Evolutionary conservation across 73 alveolate genomes (phyloP).

Genomic region (Symbiodinium pilosum): DNA sequence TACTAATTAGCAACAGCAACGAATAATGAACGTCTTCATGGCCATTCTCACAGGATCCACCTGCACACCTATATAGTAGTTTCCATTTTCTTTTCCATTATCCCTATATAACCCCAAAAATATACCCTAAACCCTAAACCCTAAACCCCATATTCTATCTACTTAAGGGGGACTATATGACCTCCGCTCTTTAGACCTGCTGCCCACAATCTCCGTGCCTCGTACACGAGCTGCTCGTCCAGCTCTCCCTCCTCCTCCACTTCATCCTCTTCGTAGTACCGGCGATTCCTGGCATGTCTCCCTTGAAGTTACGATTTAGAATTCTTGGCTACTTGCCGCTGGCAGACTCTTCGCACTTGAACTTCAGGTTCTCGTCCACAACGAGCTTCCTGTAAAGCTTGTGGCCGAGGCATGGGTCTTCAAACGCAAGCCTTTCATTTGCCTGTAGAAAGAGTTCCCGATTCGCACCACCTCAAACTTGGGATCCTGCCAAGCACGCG

Average conservation of each 20-base stretch:
- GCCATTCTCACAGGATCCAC: too few species aligned
- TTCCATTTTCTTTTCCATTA: too few species aligned
- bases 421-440: not conserved
- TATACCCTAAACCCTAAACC: too few species aligned
- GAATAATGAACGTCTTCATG: too few species aligned
- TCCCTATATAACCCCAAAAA: too few species aligned
- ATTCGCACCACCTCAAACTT: conserved; percentile 88
- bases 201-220: not conserved
- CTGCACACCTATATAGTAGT: too few species aligned
- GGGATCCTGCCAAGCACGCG: conserved; percentile 58
- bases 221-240: conserved; percentile 70
- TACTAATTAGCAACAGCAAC: too few species aligned
- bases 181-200: too few species aligned
- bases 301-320: too few species aligned
- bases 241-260: conserved; percentile 91
- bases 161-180: too few species aligned
- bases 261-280: conserved; percentile 88
- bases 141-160: too few species aligned
- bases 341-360: conserved; percentile 78
- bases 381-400: conserved; percentile 49
- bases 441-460: conserved; percentile 86
- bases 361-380: conserved; percentile 63
- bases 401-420: not conserved
- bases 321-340: not conserved
- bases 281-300: conserved; percentile 93